These are phyloP conservation scores for Leccinum subgranulosum DNA, from an alignment of 768 basidiomycete genomes.

Conservation along the genomic window DNA sequence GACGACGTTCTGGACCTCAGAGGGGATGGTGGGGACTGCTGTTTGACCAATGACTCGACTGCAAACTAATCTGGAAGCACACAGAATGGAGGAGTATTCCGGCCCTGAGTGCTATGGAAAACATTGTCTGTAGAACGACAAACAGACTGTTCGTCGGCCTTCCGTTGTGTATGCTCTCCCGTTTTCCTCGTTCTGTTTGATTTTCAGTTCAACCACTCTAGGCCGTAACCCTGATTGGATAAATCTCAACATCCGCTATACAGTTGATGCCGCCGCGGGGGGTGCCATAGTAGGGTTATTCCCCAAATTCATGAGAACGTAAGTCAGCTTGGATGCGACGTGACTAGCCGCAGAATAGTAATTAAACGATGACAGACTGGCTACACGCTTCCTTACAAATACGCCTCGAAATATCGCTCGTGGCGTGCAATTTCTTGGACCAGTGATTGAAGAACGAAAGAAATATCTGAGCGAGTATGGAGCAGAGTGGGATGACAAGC, in stretches of 20 bases:
- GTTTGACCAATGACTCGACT: not conserved
- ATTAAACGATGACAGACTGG: not conserved
- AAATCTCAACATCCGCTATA: conserved; percentile 28
- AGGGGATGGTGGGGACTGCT: conserved; percentile 7
- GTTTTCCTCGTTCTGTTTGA: not conserved
- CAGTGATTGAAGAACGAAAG: conserved; percentile 1
- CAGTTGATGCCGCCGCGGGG: conserved; percentile 25
- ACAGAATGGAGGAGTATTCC: not conserved
- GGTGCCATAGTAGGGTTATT: conserved; percentile 5
- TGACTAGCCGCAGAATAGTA: not conserved
- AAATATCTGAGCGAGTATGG: not conserved
- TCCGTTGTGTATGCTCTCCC: conserved; percentile 36
- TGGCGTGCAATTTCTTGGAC: not conserved
- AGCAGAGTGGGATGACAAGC: not conserved
- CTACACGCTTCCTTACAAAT: not conserved
- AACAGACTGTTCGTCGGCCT: not conserved
- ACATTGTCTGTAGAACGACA: not conserved
- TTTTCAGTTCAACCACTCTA: not conserved
- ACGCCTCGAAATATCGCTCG: not conserved
- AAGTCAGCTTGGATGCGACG: not conserved
- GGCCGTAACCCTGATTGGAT: conserved; percentile 3
- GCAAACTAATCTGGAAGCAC: not conserved
- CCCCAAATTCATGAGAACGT: conserved; percentile 19
- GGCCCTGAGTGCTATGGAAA: not conserved
- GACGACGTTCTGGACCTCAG: conserved; percentile 33